Percentiles rank a stretch among this genome's conserved stretches.
phyloP scores from a whole-genome alignment of 2,329 filamentous ascomycete species.

The Penicillium occitanis region DNA sequence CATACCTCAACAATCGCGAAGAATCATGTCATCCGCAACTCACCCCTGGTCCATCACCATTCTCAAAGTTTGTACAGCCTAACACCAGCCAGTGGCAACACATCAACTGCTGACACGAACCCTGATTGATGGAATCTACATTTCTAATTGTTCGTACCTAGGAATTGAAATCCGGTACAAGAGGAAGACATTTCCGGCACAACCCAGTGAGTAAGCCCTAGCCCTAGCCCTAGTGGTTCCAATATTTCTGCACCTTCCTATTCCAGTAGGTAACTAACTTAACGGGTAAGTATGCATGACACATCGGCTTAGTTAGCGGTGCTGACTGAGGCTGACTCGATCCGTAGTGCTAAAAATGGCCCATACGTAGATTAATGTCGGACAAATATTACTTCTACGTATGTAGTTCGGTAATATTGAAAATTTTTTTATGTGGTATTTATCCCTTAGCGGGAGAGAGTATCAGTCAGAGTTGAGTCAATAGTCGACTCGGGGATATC shows the following conservation, averaged over 20 bases:
- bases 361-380: background rate
- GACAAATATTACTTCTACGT: background rate
- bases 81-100: background rate
- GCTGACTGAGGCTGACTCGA: background rate
- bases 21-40: background rate
- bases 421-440: background rate
- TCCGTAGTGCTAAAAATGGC: background rate
- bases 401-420: background rate
- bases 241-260: background rate
- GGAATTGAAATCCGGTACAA: background rate
- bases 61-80: background rate
- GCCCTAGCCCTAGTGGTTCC: background rate
- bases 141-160: background rate
- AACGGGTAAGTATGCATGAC: background rate
- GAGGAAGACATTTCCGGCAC: background rate
- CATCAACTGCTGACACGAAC: background rate
- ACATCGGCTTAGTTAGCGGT: background rate
- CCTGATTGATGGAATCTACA: background rate
- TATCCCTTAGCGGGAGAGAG: background rate
- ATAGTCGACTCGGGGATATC: background rate
- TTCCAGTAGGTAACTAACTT: background rate
- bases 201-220: background rate
- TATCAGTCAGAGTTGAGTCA: background rate
- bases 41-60: background rate
- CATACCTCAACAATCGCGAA: background rate